phyloP scores from a whole-genome alignment of 768 basidiomycete genomes.

The Hemileccinum rubropunctum region DNA sequence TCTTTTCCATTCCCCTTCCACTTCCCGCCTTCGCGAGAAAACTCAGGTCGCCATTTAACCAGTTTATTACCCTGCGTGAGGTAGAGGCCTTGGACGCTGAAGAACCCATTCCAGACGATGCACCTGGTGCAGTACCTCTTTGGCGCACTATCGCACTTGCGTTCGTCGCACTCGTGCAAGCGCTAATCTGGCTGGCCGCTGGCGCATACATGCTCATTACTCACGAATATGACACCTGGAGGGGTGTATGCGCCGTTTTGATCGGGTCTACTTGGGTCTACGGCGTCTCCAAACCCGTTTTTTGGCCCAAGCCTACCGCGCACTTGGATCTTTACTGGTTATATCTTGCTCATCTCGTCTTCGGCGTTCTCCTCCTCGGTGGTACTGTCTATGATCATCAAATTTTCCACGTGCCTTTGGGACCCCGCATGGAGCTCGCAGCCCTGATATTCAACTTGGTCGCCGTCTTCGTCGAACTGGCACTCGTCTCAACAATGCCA shows the following conservation, averaged over 20 bases:
- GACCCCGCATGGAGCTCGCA: conserved; percentile 25
- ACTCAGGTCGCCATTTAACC: conserved; percentile 27
- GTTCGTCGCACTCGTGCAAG: conserved; percentile 52
- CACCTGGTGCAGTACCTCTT: conserved; percentile 35
- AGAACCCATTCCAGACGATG: background rate
- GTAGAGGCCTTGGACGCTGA: conserved; percentile 47
- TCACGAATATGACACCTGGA: conserved; percentile 34
- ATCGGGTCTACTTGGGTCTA: conserved; percentile 65
- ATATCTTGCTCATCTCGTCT: conserved; percentile 47
- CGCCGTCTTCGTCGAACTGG: conserved; percentile 41
- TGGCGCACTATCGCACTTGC: conserved; percentile 63
- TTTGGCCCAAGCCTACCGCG: conserved; percentile 52
- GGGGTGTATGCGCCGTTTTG: conserved; percentile 42
- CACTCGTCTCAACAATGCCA: conserved; percentile 59
- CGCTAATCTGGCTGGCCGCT: conserved; percentile 55
- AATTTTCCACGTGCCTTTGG: conserved; percentile 43
- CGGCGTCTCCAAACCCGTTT: conserved; percentile 52
- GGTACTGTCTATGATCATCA: conserved; percentile 51
- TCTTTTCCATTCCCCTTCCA: conserved; percentile 33
- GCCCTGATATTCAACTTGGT: conserved; percentile 42
- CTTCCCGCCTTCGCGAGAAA: conserved; percentile 23
- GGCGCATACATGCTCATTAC: conserved; percentile 53
- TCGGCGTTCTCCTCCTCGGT: conserved; percentile 48
- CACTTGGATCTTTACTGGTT: conserved; percentile 64
- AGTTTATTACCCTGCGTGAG: conserved; percentile 51